phyloP scores from a whole-genome alignment of 202 grass and related monocot species.

The Panicum hallii region DNA sequence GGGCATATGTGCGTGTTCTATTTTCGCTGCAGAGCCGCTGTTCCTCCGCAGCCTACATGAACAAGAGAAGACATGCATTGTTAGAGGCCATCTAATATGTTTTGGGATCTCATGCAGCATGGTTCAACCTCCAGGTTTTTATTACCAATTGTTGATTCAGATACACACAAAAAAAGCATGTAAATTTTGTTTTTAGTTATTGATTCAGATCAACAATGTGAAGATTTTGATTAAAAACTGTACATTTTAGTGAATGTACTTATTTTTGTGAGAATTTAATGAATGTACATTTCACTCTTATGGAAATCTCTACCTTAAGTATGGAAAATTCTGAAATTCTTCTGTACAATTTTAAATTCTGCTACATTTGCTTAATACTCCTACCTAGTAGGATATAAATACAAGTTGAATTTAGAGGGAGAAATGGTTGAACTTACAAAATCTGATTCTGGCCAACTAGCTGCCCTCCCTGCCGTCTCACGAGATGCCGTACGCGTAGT shows the following conservation, averaged over 20 bases:
- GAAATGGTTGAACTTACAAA: constrained; percentile 33
- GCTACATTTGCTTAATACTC: neutral
- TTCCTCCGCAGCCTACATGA: constrained; percentile 11
- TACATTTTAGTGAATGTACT: neutral
- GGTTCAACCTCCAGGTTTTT: neutral
- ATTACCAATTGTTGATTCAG: neutral
- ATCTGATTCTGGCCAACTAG: constrained; percentile 25
- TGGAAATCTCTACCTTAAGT: neutral
- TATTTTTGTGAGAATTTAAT: neutral
- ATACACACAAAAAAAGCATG: neutral
- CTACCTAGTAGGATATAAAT: neutral
- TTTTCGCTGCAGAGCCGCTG: constrained; percentile 9
- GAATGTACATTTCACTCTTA: neutral
- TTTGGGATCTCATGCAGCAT: neutral
- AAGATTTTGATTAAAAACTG: neutral
- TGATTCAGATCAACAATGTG: neutral
- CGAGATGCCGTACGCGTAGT: constrained; percentile 61
- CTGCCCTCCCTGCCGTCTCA: constrained; percentile 33
- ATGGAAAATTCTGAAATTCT: neutral
- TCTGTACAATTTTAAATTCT: constrained; percentile 19
- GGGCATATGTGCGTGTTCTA: neutral
- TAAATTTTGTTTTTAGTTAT: neutral
- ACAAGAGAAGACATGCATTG: neutral
- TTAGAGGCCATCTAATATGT: neutral
- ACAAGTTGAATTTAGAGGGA: neutral